These are phyloP conservation scores for Berkeleyomyces basicola DNA, from an alignment of 2,329 filamentous ascomycete genomes.

Conservation along the genomic window DNA sequence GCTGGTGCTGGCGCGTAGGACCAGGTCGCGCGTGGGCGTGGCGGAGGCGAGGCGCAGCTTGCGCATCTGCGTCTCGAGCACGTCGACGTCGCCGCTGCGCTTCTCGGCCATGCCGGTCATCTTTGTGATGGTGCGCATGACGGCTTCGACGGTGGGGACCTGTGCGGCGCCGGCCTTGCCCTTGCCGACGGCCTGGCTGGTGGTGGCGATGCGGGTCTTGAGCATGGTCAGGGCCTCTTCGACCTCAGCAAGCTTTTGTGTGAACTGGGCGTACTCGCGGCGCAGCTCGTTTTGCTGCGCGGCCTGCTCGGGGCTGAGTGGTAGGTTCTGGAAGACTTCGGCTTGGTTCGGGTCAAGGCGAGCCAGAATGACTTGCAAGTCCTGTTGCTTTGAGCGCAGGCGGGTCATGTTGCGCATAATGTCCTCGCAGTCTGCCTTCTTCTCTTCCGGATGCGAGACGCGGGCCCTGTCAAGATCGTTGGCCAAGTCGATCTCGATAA, in stretches of 20 bases:
- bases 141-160: slow-evolving; percentile 76
- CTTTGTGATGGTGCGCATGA: slow-evolving; percentile 78
- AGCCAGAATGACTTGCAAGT: slow-evolving; percentile 57
- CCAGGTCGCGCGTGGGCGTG: slow-evolving; percentile 3
- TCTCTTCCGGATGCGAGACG: slow-evolving; percentile 50
- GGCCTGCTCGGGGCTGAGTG: slow-evolving; percentile 70
- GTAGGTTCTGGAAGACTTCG: slow-evolving; percentile 49
- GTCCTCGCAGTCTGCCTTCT: slow-evolving; percentile 50
- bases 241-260: slow-evolving; percentile 56
- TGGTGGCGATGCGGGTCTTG: slow-evolving; percentile 55
- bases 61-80: slow-evolving; percentile 74
- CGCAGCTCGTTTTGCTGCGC: slow-evolving; percentile 73
- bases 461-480: slow-evolving; percentile 48
- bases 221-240: slow-evolving; percentile 70
- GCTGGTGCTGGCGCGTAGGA: neutral
- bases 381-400: slow-evolving; percentile 58
- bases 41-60: slow-evolving; percentile 41
- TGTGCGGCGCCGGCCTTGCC: slow-evolving; percentile 22
- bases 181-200: slow-evolving; percentile 32
- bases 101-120: slow-evolving; percentile 89
- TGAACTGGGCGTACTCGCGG: slow-evolving; percentile 54
- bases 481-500: slow-evolving; percentile 49
- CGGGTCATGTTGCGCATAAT: slow-evolving; percentile 53
- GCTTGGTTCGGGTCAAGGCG: slow-evolving; percentile 50
- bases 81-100: slow-evolving; percentile 76